Conservation (phyloP, 441 rosid genomes). For the Corymbia citriodora region DNA sequence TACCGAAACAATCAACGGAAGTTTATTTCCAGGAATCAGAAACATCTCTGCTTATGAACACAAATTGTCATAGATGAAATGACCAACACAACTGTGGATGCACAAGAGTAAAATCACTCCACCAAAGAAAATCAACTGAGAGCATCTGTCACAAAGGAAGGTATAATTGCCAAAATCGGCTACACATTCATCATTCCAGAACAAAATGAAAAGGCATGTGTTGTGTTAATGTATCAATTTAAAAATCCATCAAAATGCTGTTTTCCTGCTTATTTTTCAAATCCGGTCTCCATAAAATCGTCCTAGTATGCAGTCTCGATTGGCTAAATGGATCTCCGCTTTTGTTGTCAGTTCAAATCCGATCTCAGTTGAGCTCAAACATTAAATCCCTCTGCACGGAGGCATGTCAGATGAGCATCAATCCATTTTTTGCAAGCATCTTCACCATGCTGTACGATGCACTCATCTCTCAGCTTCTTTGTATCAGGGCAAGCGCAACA, state of each 20-base stretch:
- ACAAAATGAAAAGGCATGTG: neutral
- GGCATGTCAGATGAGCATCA: slow-evolving; percentile 81
- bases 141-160: neutral
- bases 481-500: slow-evolving; percentile 97
- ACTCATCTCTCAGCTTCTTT: slow-evolving; percentile 85
- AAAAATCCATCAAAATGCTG: neutral
- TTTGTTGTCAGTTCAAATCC: slow-evolving; percentile 1
- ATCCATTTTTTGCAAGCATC: slow-evolving; percentile 89
- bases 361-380: slow-evolving; percentile 32
- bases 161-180: neutral
- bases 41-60: neutral
- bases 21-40: neutral
- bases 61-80: neutral
- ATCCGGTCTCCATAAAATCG: neutral
- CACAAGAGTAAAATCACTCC: neutral
- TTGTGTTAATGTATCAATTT: neutral
- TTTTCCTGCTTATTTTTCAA: neutral
- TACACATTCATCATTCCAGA: neutral
- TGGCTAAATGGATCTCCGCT: slow-evolving; percentile 7
- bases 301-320: neutral
- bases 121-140: neutral
- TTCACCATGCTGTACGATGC: slow-evolving; percentile 86
- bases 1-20: neutral
- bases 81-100: neutral
- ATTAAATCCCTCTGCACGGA: slow-evolving; percentile 87